These are phyloP conservation scores for Coemansia sp. DNA, from an alignment of 192 early-diverging fungal genomes.

Conservation along the genomic window DNA sequence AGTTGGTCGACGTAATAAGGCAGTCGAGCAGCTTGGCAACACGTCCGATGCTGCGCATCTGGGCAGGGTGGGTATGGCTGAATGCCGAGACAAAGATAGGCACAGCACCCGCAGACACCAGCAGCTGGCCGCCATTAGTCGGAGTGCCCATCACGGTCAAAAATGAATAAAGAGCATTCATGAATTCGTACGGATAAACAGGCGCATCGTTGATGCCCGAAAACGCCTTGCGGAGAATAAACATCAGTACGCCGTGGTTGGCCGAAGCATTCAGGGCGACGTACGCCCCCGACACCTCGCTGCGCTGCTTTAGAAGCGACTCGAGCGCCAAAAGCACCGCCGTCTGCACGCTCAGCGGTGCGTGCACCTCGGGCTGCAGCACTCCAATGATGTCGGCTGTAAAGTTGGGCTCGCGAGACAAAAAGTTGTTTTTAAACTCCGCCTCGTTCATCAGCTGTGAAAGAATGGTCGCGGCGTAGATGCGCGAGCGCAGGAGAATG, in stretches of 20 bases:
- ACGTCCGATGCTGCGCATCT: conserved; percentile 64
- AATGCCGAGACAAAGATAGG: conserved; percentile 73
- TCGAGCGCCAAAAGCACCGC: conserved; percentile 80
- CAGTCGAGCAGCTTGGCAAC: conserved; percentile 77
- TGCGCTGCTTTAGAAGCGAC: conserved; percentile 74
- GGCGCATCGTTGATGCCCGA: conserved; percentile 45
- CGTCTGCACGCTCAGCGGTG: conserved; percentile 70
- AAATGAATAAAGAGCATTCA: conserved; percentile 80
- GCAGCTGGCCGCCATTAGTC: conserved; percentile 80
- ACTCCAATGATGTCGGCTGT: conserved; percentile 74
- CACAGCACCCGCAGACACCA: conserved; percentile 88
- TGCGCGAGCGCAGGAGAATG: conserved; percentile 65
- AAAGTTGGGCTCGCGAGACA: conserved; percentile 86
- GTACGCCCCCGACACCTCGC: conserved; percentile 72
- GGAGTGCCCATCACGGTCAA: conserved; percentile 74
- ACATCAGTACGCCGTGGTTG: conserved; percentile 89
- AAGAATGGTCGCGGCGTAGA: conserved; percentile 76
- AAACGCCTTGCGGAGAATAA: conserved; percentile 72
- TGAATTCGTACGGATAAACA: conserved; percentile 57
- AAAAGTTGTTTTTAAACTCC: conserved; percentile 64
- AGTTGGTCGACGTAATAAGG: conserved; percentile 68
- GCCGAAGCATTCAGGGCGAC: conserved; percentile 87
- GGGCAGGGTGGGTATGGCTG: conserved; percentile 55
- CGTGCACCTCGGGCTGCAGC: conserved; percentile 65
- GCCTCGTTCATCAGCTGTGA: conserved; percentile 55